Evolutionary conservation across 2,329 filamentous ascomycete genomes (phyloP).

Genomic region (Neofusicoccum ribis): DNA sequence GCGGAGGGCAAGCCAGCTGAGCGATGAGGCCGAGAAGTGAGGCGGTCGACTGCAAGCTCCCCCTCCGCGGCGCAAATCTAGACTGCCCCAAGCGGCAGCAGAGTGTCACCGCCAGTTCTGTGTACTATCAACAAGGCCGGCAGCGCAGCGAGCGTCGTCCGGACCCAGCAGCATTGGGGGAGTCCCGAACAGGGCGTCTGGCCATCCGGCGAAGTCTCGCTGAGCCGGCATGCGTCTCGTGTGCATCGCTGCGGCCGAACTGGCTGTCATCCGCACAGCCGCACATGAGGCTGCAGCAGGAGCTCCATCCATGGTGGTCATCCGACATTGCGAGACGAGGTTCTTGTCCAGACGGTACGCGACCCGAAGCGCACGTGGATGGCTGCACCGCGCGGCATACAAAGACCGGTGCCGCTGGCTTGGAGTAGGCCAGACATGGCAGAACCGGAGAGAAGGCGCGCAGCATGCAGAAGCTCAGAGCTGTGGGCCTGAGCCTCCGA

Average conservation of each 20-base stretch:
- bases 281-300: background rate
- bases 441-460: background rate
- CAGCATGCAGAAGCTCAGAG: background rate
- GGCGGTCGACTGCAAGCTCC: slow-evolving; percentile 1
- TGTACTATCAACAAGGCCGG: no score
- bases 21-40: slow-evolving; percentile 8
- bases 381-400: background rate
- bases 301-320: background rate
- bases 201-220: no score
- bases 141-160: no score
- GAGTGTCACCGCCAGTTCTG: no score
- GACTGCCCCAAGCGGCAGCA: background rate
- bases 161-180: no score
- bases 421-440: background rate
- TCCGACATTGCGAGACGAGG: background rate
- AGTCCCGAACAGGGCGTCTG: no score
- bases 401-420: background rate
- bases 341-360: background rate
- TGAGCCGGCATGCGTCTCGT: no score
- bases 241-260: background rate
- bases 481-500: background rate
- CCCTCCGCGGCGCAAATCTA: background rate
- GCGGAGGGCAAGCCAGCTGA: background rate
- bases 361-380: background rate
- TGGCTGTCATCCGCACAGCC: background rate